phyloP scores from a whole-genome alignment of 768 basidiomycete genomes.

The Gyrodon lividus region DNA sequence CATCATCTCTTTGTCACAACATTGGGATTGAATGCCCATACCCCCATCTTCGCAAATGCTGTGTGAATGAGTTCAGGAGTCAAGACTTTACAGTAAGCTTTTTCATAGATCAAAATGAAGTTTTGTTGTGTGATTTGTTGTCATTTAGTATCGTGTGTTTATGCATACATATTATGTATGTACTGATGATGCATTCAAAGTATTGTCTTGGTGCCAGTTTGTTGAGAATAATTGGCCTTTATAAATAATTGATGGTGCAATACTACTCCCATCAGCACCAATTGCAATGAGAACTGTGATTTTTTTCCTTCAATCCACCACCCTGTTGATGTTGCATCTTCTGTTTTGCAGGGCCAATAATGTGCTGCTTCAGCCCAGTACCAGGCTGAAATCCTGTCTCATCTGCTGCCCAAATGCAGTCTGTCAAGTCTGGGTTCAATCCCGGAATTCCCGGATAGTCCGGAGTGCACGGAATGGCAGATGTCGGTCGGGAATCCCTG shows the following conservation, averaged over 20 bases:
- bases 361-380: conserved; percentile 2
- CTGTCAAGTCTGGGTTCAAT: too few species aligned
- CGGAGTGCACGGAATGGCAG: too few species aligned
- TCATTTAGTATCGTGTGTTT: conserved; percentile 34
- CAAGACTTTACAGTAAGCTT: conserved; percentile 32
- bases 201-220: conserved; percentile 31
- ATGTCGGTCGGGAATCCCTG: too few species aligned
- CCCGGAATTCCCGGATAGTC: too few species aligned
- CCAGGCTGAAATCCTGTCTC: conserved; percentile 7
- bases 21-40: conserved; percentile 36
- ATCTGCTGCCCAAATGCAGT: too few species aligned
- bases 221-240: conserved; percentile 30
- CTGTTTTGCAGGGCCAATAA: background rate
- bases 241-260: conserved; percentile 33
- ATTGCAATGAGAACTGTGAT: conserved; percentile 37
- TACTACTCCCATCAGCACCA: conserved; percentile 37
- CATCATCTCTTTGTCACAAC: conserved; percentile 35
- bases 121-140: conserved; percentile 34
- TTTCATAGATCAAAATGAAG: conserved; percentile 36
- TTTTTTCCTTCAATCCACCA: conserved; percentile 21
- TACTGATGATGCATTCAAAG: conserved; percentile 29
- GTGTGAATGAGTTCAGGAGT: conserved; percentile 32
- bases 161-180: conserved; percentile 28
- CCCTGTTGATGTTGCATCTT: conserved; percentile 17
- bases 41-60: conserved; percentile 40